Evolutionary conservation across 2,329 filamentous ascomycete genomes (phyloP).

Genomic region (Microcyclospora tardicrescens): DNA sequence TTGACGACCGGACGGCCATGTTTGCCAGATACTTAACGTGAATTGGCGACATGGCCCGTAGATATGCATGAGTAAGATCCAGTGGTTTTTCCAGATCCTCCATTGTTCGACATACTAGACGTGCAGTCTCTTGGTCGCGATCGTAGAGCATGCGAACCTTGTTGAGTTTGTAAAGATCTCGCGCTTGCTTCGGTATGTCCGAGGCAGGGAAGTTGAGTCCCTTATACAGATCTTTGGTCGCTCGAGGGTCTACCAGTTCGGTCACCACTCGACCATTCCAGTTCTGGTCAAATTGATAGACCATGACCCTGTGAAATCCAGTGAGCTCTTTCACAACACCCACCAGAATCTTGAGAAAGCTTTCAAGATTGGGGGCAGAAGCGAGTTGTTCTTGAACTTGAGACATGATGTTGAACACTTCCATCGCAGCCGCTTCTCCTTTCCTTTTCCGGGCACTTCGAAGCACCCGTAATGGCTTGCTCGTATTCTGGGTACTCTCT

Average conservation of each 20-base stretch:
- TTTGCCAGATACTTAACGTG: constrained; percentile 77
- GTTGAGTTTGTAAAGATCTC: constrained; percentile 82
- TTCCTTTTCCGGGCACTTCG: constrained; percentile 61
- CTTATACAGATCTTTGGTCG: constrained; percentile 73
- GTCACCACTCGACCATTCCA: constrained; percentile 83
- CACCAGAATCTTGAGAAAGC: constrained; percentile 66
- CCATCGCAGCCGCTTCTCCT: constrained; percentile 72
- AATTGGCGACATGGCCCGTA: constrained; percentile 82
- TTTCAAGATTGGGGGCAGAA: constrained; percentile 55
- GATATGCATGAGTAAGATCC: constrained; percentile 72
- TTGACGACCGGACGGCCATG: constrained; percentile 85
- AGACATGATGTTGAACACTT: constrained; percentile 83
- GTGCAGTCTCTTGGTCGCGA: constrained; percentile 63
- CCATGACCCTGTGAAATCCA: constrained; percentile 83
- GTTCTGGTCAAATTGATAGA: constrained; percentile 74
- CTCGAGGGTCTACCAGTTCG: constrained; percentile 67
- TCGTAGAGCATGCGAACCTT: constrained; percentile 82
- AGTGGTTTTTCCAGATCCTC: constrained; percentile 63
- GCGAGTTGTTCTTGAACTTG: constrained; percentile 82
- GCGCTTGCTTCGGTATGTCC: constrained; percentile 72
- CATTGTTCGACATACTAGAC: constrained; percentile 64
- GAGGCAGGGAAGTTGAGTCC: constrained; percentile 80
- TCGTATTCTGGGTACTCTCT: constrained; percentile 62
- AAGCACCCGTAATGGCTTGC: constrained; percentile 64
- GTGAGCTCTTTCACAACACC: constrained; percentile 82